These are phyloP conservation scores for Geotrichum citri-aurantii DNA, from an alignment of 1,139 yeast genomes.

Conservation along the genomic window DNA sequence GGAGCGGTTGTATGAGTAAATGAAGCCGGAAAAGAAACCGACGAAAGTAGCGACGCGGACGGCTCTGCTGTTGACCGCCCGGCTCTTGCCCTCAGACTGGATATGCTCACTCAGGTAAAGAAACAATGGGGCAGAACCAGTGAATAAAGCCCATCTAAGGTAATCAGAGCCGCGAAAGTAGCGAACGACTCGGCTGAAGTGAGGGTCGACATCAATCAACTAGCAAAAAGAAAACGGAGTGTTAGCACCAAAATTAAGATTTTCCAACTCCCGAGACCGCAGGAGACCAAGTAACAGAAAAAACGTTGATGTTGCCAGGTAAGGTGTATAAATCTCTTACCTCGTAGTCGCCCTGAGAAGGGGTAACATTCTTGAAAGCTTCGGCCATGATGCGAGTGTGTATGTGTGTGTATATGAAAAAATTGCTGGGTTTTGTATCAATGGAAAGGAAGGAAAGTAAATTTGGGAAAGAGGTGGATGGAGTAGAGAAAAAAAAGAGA, in stretches of 20 bases:
- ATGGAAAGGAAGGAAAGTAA: background rate
- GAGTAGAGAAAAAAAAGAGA: slow-evolving; percentile 4
- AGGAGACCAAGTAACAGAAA: background rate
- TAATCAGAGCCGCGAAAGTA: slow-evolving; percentile 70
- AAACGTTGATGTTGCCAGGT: background rate
- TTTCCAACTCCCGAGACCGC: background rate
- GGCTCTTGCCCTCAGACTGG: slow-evolving; percentile 48
- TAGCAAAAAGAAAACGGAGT: slow-evolving; percentile 15
- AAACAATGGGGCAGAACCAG: slow-evolving; percentile 61
- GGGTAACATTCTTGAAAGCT: slow-evolving; percentile 18
- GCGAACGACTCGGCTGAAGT: slow-evolving; percentile 62
- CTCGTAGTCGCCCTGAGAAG: slow-evolving; percentile 18
- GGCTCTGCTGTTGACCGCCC: slow-evolving; percentile 52
- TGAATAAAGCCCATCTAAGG: slow-evolving; percentile 55
- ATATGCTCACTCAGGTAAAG: slow-evolving; percentile 55
- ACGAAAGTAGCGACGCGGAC: slow-evolving; percentile 53
- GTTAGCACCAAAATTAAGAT: background rate
- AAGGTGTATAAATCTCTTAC: slow-evolving; percentile 1
- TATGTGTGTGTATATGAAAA: background rate
- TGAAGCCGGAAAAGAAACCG: slow-evolving; percentile 69
- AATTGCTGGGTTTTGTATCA: background rate
- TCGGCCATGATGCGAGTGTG: slow-evolving; percentile 13
- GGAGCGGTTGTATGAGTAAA: slow-evolving; percentile 57
- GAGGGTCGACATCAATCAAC: slow-evolving; percentile 74
- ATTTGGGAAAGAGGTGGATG: slow-evolving; percentile 5